A percentile compares a stretch with the other conserved stretches of the same genome.
Conservation (phyloP, 495 filamentous ascomycete genomes). For the Neurospora discreta region DNA sequence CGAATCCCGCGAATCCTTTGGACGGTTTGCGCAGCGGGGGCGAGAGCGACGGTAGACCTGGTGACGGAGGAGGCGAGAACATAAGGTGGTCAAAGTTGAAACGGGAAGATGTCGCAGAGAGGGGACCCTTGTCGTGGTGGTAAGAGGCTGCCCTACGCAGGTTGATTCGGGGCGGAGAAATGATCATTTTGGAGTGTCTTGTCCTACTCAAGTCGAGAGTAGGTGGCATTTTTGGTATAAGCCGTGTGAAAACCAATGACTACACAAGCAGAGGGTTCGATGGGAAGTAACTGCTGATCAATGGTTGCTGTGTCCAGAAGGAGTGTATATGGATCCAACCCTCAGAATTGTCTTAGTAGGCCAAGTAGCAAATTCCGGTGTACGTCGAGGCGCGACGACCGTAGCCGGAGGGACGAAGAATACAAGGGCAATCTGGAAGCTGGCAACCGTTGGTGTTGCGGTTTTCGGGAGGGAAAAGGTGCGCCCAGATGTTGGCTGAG, state of each 20-base stretch:
- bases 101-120: slow-evolving; percentile 44
- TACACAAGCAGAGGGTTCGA: neutral
- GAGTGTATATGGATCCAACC: neutral
- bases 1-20: slow-evolving; percentile 15
- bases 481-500: neutral
- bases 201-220: slow-evolving; percentile 37
- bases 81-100: slow-evolving; percentile 52
- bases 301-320: neutral
- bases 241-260: neutral
- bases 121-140: slow-evolving; percentile 35
- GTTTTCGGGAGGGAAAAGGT: neutral
- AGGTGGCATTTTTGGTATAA: slow-evolving; percentile 31
- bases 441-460: neutral
- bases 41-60: slow-evolving; percentile 52
- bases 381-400: neutral
- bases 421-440: neutral
- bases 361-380: neutral
- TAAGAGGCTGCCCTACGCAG: slow-evolving; percentile 38
- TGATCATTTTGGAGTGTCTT: slow-evolving; percentile 38
- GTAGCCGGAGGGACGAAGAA: neutral
- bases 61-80: slow-evolving; percentile 52
- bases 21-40: slow-evolving; percentile 45
- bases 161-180: slow-evolving; percentile 39
- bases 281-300: neutral
- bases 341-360: neutral